Evolutionary conservation across 2,329 filamentous ascomycete species (phyloP).

Genomic region (Elsinoe fawcettii): DNA sequence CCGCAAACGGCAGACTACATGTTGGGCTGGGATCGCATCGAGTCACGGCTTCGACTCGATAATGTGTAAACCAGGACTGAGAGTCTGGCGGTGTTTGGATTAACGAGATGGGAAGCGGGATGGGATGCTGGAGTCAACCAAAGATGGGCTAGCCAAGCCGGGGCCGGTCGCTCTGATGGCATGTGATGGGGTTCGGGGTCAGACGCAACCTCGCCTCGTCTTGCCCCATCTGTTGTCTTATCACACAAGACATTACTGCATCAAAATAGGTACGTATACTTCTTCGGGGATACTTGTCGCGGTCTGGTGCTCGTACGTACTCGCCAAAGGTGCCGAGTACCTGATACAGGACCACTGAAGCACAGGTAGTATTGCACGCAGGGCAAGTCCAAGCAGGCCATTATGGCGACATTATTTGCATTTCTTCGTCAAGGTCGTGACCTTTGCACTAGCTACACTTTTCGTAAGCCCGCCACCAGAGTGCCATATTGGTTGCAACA

Average conservation of each 20-base stretch:
- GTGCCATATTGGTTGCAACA: constrained; percentile 80
- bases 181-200: constrained; percentile 3
- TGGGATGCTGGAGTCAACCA: constrained; percentile 1
- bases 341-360: background rate
- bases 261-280: background rate
- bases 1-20: constrained; percentile 7
- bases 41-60: background rate
- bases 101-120: constrained; percentile 3
- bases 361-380: background rate
- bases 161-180: background rate
- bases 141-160: constrained; percentile 13
- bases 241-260: background rate
- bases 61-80: background rate
- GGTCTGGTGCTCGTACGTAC: too few species aligned
- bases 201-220: background rate
- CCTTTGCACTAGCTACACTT: constrained; percentile 16
- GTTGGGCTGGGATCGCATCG: constrained; percentile 2
- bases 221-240: constrained; percentile 5
- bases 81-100: background rate
- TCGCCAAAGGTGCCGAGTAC: background rate
- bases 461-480: constrained; percentile 91
- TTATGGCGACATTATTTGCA: constrained; percentile 9
- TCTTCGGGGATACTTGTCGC: background rate
- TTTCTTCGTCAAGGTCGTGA: constrained; percentile 4
- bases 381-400: background rate